phyloP scores from a whole-genome alignment of 352 stramenopile species.

The Pythium volutum region DNA sequence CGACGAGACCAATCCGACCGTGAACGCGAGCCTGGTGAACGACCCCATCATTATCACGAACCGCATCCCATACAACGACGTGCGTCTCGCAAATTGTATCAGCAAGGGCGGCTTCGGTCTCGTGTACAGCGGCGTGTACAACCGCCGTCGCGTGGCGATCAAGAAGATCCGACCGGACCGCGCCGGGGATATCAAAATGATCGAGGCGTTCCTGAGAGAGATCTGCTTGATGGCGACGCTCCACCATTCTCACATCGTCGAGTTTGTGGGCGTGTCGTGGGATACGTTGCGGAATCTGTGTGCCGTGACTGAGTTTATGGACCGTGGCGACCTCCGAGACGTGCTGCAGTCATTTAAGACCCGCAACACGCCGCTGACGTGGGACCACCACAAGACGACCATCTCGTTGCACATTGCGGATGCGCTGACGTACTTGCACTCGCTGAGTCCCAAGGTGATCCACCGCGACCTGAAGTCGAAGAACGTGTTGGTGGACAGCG shows the following conservation, averaged over 20 bases:
- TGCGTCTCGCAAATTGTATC: conserved; percentile 57
- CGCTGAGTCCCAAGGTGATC: conserved; percentile 54
- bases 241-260: conserved; percentile 56
- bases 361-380: conserved; percentile 37
- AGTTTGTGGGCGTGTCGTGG: conserved; percentile 69
- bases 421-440: conserved; percentile 58
- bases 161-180: conserved; percentile 58
- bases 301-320: conserved; percentile 55
- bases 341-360: conserved; percentile 50
- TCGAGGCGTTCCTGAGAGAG: conserved; percentile 63
- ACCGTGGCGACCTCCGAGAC: conserved; percentile 59
- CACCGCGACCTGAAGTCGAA: conserved; percentile 65
- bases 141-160: conserved; percentile 56
- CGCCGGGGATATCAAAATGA: conserved; percentile 45
- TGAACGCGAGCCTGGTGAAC: conserved; percentile 53
- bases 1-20: conserved; percentile 52
- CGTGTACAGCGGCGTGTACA: conserved; percentile 63
- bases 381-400: conserved; percentile 43
- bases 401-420: conserved; percentile 59
- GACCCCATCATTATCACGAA: conserved; percentile 58
- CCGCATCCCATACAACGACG: conserved; percentile 59
- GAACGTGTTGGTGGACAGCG: conserved; percentile 40
- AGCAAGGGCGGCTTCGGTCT: conserved; percentile 62
- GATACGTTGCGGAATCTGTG: conserved; percentile 36
- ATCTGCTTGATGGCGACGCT: conserved; percentile 64